These are phyloP conservation scores for Pisolithus tinctorius DNA, from an alignment of 768 basidiomycete species.

Conservation along the genomic window DNA sequence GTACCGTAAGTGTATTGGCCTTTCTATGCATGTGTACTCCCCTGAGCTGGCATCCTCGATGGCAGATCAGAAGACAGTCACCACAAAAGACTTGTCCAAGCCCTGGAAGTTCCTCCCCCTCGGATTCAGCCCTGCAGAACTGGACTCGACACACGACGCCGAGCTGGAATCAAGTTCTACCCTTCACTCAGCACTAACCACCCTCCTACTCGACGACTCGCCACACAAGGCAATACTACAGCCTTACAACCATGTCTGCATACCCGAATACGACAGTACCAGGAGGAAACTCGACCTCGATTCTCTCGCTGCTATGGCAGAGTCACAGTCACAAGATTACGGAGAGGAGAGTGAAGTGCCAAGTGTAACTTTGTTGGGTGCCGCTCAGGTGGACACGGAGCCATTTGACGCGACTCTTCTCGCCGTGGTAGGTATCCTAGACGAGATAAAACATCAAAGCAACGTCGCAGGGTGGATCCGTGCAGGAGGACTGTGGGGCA, in stretches of 20 bases:
- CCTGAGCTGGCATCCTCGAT: background rate
- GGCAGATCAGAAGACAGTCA: slow-evolving; percentile 27
- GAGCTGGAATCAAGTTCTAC: background rate
- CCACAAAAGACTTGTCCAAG: slow-evolving; percentile 70
- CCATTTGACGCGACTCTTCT: slow-evolving; percentile 47
- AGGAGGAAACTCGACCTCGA: slow-evolving; percentile 36
- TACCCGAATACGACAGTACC: slow-evolving; percentile 55
- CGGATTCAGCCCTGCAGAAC: background rate
- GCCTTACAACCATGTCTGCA: slow-evolving; percentile 77
- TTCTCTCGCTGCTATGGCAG: slow-evolving; percentile 10
- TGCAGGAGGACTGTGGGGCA: slow-evolving; percentile 40
- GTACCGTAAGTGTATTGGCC: slow-evolving; percentile 54
- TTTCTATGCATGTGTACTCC: background rate
- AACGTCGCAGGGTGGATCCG: slow-evolving; percentile 68
- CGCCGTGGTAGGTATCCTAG: slow-evolving; percentile 62
- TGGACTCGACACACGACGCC: no score
- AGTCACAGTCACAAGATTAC: background rate
- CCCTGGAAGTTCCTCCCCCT: slow-evolving; percentile 49
- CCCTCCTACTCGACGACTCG: slow-evolving; percentile 48
- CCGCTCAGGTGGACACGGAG: slow-evolving; percentile 3
- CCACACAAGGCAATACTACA: slow-evolving; percentile 55
- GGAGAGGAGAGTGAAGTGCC: background rate
- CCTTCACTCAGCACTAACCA: slow-evolving; percentile 39
- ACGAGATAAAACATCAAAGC: slow-evolving; percentile 47
- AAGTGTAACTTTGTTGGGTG: background rate